Evolutionary conservation across 495 filamentous ascomycete genomes (phyloP).

Genomic region (Parachaetomium inaequale): DNA sequence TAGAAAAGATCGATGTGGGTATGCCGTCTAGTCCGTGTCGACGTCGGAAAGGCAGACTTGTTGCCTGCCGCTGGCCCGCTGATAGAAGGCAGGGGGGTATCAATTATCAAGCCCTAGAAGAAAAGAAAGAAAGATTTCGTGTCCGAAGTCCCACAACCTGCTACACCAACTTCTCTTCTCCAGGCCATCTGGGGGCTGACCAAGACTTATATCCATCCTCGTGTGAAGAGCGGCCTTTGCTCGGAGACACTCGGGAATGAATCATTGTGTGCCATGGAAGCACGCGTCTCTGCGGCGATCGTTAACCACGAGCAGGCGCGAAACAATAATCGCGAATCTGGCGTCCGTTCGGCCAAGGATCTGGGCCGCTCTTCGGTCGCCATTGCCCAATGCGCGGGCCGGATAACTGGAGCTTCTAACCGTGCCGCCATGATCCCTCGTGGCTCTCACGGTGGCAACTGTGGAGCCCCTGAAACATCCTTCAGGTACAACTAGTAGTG

Average conservation of each 20-base stretch:
- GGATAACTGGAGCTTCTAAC: slow-evolving; percentile 7
- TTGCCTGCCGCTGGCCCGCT: too few relatives aligned
- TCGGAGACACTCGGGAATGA: slow-evolving; percentile 22
- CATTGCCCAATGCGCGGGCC: slow-evolving; percentile 15
- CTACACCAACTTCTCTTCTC: not conserved
- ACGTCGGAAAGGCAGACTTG: too few relatives aligned
- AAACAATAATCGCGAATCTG: not conserved
- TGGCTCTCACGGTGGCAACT: slow-evolving; percentile 16
- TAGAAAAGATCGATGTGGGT: not conserved
- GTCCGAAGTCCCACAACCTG: not conserved
- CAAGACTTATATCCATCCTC: slow-evolving; percentile 17
- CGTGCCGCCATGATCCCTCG: not conserved
- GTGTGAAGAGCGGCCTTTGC: not conserved
- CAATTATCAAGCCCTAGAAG: not conserved
- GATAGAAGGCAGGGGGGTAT: not conserved
- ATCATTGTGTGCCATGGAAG: not conserved
- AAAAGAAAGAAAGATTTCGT: not conserved
- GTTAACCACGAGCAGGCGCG: slow-evolving; percentile 12
- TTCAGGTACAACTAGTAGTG: not conserved
- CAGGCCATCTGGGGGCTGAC: not conserved
- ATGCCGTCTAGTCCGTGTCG: too few relatives aligned
- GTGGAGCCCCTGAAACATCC: slow-evolving; percentile 19
- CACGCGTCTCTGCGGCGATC: slow-evolving; percentile 17
- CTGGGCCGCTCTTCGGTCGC: not conserved
- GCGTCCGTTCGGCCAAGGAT: not conserved